These are phyloP conservation scores for Camellia granthamiana DNA, from an alignment of 148 eudicot genomes.

Conservation along the genomic window DNA sequence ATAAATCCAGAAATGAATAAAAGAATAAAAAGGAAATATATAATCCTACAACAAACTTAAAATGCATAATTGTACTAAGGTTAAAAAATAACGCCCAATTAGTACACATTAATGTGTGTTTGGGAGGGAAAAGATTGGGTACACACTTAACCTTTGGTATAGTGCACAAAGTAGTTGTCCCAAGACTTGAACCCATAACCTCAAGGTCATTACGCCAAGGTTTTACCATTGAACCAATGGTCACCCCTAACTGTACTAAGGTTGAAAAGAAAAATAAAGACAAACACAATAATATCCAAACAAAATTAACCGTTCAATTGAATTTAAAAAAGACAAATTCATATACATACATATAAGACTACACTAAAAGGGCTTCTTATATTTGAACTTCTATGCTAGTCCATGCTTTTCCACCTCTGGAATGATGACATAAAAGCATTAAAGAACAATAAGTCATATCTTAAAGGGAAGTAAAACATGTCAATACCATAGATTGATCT, in stretches of 20 bases:
- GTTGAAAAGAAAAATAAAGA: not conserved
- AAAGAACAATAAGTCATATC: not conserved
- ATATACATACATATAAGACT: not conserved
- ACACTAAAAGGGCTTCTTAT: not conserved
- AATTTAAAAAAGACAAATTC: not conserved
- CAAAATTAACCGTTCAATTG: not conserved
- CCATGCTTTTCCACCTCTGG: not conserved
- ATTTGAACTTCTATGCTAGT: not conserved
- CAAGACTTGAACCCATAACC: too few relatives aligned
- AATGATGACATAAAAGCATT: not conserved
- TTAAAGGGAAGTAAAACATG: conserved; percentile 8
- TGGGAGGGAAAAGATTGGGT: too few relatives aligned
- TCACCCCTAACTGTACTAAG: not conserved
- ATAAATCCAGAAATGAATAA: not conserved
- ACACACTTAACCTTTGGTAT: too few relatives aligned
- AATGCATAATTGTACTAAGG: not conserved
- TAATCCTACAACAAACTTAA: not conserved
- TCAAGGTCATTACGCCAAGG: too few relatives aligned
- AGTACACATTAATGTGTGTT: too few relatives aligned
- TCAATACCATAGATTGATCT: conserved; percentile 68
- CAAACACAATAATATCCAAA: not conserved
- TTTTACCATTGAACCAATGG: too few relatives aligned
- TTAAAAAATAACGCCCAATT: not conserved
- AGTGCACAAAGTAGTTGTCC: too few relatives aligned
- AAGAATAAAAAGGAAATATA: conserved; percentile 10